Evolutionary conservation across 169 alveolate species (phyloP).

Genomic region (Eimeria zaria): DNA sequence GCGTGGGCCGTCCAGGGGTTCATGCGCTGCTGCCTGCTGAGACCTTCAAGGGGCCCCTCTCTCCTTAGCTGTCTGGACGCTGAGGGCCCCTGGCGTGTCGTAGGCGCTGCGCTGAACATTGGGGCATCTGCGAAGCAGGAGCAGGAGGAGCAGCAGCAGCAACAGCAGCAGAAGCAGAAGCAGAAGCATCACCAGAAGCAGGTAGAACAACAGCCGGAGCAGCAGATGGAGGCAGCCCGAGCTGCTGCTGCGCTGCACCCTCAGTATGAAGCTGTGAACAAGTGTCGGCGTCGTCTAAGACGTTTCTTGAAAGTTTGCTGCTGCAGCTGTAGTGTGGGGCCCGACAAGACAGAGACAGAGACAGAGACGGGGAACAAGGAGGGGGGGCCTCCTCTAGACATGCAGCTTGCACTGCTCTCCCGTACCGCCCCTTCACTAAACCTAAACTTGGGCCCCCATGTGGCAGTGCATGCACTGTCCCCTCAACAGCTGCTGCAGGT

Average conservation of each 20-base stretch:
- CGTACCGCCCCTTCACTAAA: background rate
- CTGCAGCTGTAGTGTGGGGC: background rate
- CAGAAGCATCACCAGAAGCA: background rate
- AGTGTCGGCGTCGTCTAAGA: slow-evolving; percentile 15
- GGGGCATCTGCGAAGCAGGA: slow-evolving; percentile 10
- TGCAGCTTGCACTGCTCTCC: slow-evolving; percentile 1
- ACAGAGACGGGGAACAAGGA: background rate
- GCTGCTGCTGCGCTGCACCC: slow-evolving; percentile 59
- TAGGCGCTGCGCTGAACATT: slow-evolving; percentile 57
- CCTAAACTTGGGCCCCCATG: background rate
- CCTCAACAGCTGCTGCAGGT: slow-evolving; percentile 9
- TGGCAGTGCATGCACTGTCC: background rate
- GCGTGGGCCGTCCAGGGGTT: slow-evolving; percentile 49
- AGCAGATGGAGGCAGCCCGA: slow-evolving; percentile 7
- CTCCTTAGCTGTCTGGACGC: slow-evolving; percentile 15
- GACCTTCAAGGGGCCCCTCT: background rate
- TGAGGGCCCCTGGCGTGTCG: slow-evolving; percentile 74
- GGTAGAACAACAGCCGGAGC: background rate
- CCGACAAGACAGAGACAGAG: background rate
- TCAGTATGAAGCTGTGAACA: slow-evolving; percentile 35
- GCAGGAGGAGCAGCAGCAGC: background rate
- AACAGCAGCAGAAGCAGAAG: background rate
- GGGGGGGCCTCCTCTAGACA: background rate
- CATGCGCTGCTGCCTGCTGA: slow-evolving; percentile 52
- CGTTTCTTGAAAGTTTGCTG: slow-evolving; percentile 18